These are phyloP conservation scores for Coniferiporia weirii DNA, from an alignment of 1,284 basidiomycete species.

Conservation along the genomic window DNA sequence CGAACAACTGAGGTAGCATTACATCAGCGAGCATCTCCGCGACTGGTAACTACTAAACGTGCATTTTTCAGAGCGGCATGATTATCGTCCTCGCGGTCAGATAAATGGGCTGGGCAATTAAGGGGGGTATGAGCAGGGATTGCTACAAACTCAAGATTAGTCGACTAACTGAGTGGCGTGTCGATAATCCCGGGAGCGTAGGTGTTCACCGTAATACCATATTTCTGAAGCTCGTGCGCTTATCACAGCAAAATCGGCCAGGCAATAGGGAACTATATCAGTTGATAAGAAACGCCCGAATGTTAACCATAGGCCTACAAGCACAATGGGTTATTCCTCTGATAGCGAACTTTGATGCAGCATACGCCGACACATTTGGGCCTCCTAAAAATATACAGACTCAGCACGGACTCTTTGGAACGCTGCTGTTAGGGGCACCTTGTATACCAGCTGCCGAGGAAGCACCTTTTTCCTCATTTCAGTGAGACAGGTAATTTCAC, in stretches of 20 bases:
- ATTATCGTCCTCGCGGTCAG: not conserved
- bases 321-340: slow-evolving; percentile 14
- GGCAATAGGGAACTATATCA: not conserved
- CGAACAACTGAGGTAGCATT: not conserved
- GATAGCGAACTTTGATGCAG: slow-evolving; percentile 15
- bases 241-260: not conserved
- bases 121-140: too few relatives aligned
- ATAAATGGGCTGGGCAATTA: not conserved
- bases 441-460: slow-evolving; percentile 8
- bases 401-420: not conserved
- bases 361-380: slow-evolving; percentile 6
- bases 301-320: not conserved
- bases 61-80: not conserved
- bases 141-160: not conserved
- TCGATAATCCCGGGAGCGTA: slow-evolving; percentile 15
- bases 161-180: slow-evolving; percentile 7
- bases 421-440: not conserved
- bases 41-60: not conserved
- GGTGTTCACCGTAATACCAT: slow-evolving; percentile 19
- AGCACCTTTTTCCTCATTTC: slow-evolving; percentile 2
- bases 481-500: not conserved
- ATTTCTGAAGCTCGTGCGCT: slow-evolving; percentile 18
- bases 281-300: not conserved
- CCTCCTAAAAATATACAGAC: not conserved
- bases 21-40: not conserved